Evolutionary conservation across 768 basidiomycete species (phyloP).

Genomic region (Multifurca ochricompacta): DNA sequence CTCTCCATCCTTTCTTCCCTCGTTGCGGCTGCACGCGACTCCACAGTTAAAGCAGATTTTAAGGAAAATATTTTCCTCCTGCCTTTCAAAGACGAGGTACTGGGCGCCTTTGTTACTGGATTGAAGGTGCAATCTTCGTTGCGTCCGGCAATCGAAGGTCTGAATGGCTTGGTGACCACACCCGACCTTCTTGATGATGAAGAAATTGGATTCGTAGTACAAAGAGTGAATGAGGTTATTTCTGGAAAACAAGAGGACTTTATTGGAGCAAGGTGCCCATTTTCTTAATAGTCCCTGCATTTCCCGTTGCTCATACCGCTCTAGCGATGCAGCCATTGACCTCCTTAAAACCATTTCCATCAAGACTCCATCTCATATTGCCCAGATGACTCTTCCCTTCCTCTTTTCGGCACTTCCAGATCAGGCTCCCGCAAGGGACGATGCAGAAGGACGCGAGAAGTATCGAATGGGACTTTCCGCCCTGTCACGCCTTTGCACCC

Average conservation of each 20-base stretch:
- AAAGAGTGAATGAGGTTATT: slow-evolving; percentile 65
- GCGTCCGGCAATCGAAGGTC: slow-evolving; percentile 52
- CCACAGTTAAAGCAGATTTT: slow-evolving; percentile 23
- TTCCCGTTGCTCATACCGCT: background rate
- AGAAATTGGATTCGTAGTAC: slow-evolving; percentile 75
- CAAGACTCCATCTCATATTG: slow-evolving; percentile 54
- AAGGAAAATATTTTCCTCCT: slow-evolving; percentile 29
- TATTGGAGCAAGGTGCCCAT: slow-evolving; percentile 40
- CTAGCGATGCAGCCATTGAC: slow-evolving; percentile 53
- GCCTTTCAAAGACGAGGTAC: slow-evolving; percentile 68
- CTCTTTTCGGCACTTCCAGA: slow-evolving; percentile 75
- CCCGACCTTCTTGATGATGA: slow-evolving; percentile 53
- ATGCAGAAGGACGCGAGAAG: slow-evolving; percentile 45
- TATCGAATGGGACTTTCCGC: slow-evolving; percentile 63
- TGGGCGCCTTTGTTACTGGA: slow-evolving; percentile 56
- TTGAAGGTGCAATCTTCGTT: slow-evolving; percentile 45
- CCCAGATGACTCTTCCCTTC: slow-evolving; percentile 68
- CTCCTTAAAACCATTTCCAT: slow-evolving; percentile 57
- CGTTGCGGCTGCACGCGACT: slow-evolving; percentile 45
- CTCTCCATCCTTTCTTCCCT: slow-evolving; percentile 62
- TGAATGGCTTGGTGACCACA: slow-evolving; percentile 62
- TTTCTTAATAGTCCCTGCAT: background rate
- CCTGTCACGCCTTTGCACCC: slow-evolving; percentile 64
- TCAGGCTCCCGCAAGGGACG: slow-evolving; percentile 46
- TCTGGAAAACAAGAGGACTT: slow-evolving; percentile 35